Percentiles rank a stretch among this genome's conserved stretches.
These are phyloP conservation scores for Aquilaria agallochum DNA, from an alignment of 441 rosid species.

Conservation along the genomic window DNA sequence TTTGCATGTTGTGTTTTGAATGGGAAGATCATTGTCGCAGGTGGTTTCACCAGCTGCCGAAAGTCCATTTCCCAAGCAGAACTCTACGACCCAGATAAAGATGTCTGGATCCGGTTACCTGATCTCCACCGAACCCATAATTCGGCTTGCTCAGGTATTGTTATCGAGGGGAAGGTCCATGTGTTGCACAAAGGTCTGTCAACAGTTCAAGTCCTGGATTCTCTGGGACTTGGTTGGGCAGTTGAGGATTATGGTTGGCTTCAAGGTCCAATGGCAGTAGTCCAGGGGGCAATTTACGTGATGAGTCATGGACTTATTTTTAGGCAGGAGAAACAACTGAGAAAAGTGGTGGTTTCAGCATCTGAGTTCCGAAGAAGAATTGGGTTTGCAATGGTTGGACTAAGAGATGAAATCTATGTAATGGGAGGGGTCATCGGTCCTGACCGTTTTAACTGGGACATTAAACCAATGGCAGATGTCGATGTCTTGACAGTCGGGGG, in stretches of 20 bases:
- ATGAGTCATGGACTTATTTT: slow-evolving; percentile 62
- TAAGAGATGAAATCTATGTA: slow-evolving; percentile 65
- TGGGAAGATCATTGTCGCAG: slow-evolving; percentile 86
- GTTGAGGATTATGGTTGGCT: slow-evolving; percentile 78
- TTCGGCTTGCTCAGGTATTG: slow-evolving; percentile 87
- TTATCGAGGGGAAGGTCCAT: slow-evolving; percentile 64
- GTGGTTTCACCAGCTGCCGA: slow-evolving; percentile 90
- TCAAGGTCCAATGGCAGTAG: slow-evolving; percentile 91
- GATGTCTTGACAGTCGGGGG: slow-evolving; percentile 50
- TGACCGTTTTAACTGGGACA: slow-evolving; percentile 74
- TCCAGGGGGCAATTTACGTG: slow-evolving; percentile 58
- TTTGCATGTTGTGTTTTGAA: slow-evolving; percentile 83
- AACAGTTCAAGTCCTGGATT: slow-evolving; percentile 78
- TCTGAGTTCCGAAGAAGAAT: slow-evolving; percentile 81
- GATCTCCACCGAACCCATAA: slow-evolving; percentile 84
- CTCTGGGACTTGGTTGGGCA: slow-evolving; percentile 51
- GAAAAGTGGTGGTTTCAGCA: slow-evolving; percentile 60
- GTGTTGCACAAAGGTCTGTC: slow-evolving; percentile 87
- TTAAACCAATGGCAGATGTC: slow-evolving; percentile 67
- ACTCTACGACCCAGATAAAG: slow-evolving; percentile 77
- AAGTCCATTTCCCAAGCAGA: slow-evolving; percentile 89
- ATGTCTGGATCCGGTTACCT: slow-evolving; percentile 71
- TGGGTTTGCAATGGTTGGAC: slow-evolving; percentile 70
- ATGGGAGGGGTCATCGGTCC: slow-evolving; percentile 95
- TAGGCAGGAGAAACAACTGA: slow-evolving; percentile 51